Base-by-base conservation (phyloP, 2,329 filamentous ascomycete species). In the Aulographum hederae region DNA sequence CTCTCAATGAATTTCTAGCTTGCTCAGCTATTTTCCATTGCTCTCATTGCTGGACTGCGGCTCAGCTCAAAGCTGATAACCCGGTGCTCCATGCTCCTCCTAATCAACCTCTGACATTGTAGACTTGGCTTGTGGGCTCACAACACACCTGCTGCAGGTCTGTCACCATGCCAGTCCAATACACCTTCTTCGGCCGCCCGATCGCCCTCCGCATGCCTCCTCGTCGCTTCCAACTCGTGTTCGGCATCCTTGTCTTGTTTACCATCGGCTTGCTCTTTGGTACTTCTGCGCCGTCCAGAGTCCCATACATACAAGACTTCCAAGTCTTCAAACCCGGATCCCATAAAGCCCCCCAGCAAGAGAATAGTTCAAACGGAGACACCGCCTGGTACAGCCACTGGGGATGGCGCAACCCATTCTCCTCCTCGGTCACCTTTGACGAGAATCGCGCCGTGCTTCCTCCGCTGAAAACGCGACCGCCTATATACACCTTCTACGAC, bases 401-500 rank as follows among this genome's bases (percentile, higher is more conserved):
- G 73, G 81, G 77, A 49, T 95, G 85, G 84, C 65, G 80, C 43
- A 79, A 78, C 38, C 81, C 85, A 3, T 95, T 94, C 52, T 93
- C 84, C 13, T 84, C 74, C 27, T 69, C 72, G 12, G 63, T 89
- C 35, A 72, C 71, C 0, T 64, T 89, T 34, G 85, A 93, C 46
- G 78, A 92, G 50, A 77, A 78, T 45, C 68, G 82, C 33, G 75
- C 78, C 5, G 67, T 95, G 33, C 71, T 95, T 3, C 89, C 89
- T 29, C 79, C 80, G 3, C 58, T 92, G 18, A 56, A 52, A 29
- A 58, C 67, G 19, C 69, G 86, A 15, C 73, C 77, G 16, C 65
- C 73, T 1, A 73, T 95, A 33, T 95, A 93, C 55, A 93, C 84
- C 39, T 95, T 86, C 53, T 93, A 92, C 50, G 82, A 93, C 10